These are phyloP conservation scores for Ceratocystis colombiana DNA, from an alignment of 2,329 filamentous ascomycete genomes.

Conservation along the genomic window DNA sequence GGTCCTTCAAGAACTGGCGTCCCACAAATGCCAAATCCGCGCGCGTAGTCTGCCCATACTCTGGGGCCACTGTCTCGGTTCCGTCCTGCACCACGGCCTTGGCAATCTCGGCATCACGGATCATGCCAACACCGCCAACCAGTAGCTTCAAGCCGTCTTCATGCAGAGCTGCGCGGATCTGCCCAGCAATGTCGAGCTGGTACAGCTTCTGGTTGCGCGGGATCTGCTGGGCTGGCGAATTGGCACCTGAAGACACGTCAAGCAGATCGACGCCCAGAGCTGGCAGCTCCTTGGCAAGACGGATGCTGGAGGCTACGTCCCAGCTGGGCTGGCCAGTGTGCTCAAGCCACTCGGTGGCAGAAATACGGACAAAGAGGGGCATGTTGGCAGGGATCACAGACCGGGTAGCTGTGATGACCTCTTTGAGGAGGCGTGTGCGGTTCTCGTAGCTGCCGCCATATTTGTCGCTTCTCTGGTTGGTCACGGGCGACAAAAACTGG, in stretches of 20 bases:
- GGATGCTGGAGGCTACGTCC: constrained; percentile 51
- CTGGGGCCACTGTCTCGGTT: constrained; percentile 37
- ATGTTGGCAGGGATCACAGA: constrained; percentile 43
- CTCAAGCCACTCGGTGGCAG: constrained; percentile 55
- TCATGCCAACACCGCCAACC: constrained; percentile 65
- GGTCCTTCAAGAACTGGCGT: constrained; percentile 71
- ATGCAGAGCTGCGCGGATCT: constrained; percentile 56
- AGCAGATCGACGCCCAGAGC: constrained; percentile 68
- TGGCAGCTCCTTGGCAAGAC: constrained; percentile 55
- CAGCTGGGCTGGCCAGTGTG: constrained; percentile 43
- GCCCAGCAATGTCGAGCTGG: constrained; percentile 63
- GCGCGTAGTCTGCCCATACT: constrained; percentile 35
- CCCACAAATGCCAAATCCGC: constrained; percentile 66
- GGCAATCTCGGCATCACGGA: constrained; percentile 60
- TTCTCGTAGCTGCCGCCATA: constrained; percentile 59
- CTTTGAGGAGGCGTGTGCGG: constrained; percentile 50
- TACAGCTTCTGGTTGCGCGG: constrained; percentile 53
- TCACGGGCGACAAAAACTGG: constrained; percentile 52
- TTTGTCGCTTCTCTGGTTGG: constrained; percentile 51
- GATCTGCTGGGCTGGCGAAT: constrained; percentile 52
- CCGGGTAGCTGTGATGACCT: constrained; percentile 44
- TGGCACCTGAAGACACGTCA: constrained; percentile 70
- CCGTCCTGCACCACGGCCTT: constrained; percentile 44
- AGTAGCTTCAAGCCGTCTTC: constrained; percentile 43
- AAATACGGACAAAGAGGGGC: constrained; percentile 51